Evolutionary conservation across 352 stramenopile genomes (phyloP), one percentile per base, ranked within the genome.

Genomic region (Phytophthora citricola): DNA sequence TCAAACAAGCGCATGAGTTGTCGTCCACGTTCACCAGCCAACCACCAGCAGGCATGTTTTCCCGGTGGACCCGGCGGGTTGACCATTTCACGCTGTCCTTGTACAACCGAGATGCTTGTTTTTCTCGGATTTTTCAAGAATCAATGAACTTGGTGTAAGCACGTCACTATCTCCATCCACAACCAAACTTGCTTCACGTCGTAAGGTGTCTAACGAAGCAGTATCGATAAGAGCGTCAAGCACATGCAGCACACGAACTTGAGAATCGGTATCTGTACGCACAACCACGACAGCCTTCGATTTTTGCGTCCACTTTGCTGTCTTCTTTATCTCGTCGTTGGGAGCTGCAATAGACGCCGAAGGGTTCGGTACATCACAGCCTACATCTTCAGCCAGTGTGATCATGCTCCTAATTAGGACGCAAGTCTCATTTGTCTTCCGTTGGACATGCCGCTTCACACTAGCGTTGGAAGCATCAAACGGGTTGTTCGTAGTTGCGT

Each of bases 231-330:
- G 34, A 12, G 54, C n/a, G 10, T 63, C 61, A 44, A 69, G 38
- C 20, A 69, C 53, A 31, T 62, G 52, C 14, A 69, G 4, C 2
- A 69, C 61, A 1, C 29, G 17, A 11, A 55, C n/a, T 10, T n/a
- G 17, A 20, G 17, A 20, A 20, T 20, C 17, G 17, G 40, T 38
- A 1, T 43, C 9, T n/a, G 58, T 66, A 8, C 27, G 12, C 27
- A 52, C 12, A 15, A 63, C 10, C 15, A n/a, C 38, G 1, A 69
- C 52, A 34, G 29, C 17, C 34, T 58, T 50, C 0, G 26, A 22
- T 17, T 55, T 63, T 27, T 63, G 17, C 52, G 63, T 63, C 51
- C 52, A 63, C 20, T 53, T 69, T 27, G 61, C 61, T 22, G 38
- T 48, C 38, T 14, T 46, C 32, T 55, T 63, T 1, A 69, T 47